These are phyloP conservation scores for Picea sitchensis DNA, from an alignment of 75 land plant genomes.

Conservation along the genomic window DNA sequence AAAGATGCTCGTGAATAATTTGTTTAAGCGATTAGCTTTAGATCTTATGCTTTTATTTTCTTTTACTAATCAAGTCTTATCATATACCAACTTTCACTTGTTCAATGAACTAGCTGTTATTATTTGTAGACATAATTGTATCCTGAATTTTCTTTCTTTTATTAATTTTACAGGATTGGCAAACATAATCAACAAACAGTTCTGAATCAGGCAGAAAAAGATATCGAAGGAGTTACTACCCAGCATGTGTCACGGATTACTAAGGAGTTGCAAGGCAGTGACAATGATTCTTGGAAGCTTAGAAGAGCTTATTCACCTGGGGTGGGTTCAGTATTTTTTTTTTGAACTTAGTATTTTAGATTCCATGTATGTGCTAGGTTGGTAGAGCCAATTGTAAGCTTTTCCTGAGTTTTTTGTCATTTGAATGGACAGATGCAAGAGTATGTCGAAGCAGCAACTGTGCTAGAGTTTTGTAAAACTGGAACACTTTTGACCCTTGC, in stretches of 20 bases:
- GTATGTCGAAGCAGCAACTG: constrained; percentile 87
- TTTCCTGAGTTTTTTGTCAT: not conserved
- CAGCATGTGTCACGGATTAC: constrained; percentile 57
- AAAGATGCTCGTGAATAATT: too few species aligned
- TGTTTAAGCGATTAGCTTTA: too few species aligned
- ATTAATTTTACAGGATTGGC: constrained; percentile 42
- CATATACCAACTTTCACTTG: too few species aligned
- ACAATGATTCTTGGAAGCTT: constrained; percentile 72
- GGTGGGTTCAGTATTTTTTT: constrained; percentile 23
- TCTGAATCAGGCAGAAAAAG: constrained; percentile 74
- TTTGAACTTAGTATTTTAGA: not conserved
- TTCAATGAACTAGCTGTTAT: too few species aligned
- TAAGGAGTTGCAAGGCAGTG: constrained; percentile 71
- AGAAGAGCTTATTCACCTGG: constrained; percentile 89
- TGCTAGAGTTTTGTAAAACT: constrained; percentile 64
- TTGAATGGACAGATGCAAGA: constrained; percentile 64
- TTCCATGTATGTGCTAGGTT: not conserved
- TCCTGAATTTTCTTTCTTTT: too few species aligned
- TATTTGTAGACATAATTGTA: too few species aligned
- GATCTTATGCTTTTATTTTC: too few species aligned
- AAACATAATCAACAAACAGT: constrained; percentile 63
- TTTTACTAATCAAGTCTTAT: too few species aligned
- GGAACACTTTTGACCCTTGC: constrained; percentile 66
- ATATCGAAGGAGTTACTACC: constrained; percentile 45
- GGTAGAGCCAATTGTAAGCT: not conserved